Evolutionary conservation across 495 filamentous ascomycete species (phyloP).

Genomic region (Rostrohypoxylon terebratum): DNA sequence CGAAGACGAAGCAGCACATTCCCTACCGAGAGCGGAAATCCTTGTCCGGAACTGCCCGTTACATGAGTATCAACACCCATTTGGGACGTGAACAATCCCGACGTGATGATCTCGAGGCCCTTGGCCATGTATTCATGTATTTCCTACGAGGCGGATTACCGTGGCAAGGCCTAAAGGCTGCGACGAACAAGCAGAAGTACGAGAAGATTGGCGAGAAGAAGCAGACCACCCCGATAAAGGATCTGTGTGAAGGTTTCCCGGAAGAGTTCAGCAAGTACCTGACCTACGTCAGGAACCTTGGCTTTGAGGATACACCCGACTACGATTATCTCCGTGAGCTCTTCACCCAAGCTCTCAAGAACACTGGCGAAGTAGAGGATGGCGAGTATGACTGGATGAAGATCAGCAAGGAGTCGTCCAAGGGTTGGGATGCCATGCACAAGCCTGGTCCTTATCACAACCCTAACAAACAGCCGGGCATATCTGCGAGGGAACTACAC

Average conservation of each 20-base stretch:
- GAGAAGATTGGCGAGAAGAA: slow-evolving; percentile 99
- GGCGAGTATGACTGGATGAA: slow-evolving; percentile 99
- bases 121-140: slow-evolving; percentile 99
- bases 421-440: slow-evolving; percentile 93
- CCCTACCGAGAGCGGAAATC: slow-evolving; percentile 98
- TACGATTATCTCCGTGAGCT: slow-evolving; percentile 98
- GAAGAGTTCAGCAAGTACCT: slow-evolving; percentile 98
- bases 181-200: slow-evolving; percentile 99
- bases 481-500: slow-evolving; percentile 82
- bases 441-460: slow-evolving; percentile 84
- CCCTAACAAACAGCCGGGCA: slow-evolving; percentile 76
- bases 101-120: slow-evolving; percentile 93
- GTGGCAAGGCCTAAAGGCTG: slow-evolving; percentile 98
- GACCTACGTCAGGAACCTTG: slow-evolving; percentile 95
- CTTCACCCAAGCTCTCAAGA: slow-evolving; percentile 96
- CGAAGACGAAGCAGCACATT: slow-evolving; percentile 99
- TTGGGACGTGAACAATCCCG: slow-evolving; percentile 95
- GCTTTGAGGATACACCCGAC: slow-evolving; percentile 98
- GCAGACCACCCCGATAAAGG: slow-evolving; percentile 95
- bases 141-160: slow-evolving; percentile 95
- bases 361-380: slow-evolving; percentile 93
- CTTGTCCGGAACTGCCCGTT: slow-evolving; percentile 94
- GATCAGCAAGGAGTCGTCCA: slow-evolving; percentile 81
- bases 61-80: slow-evolving; percentile 99
- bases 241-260: slow-evolving; percentile 96